phyloP scores from a whole-genome alignment of 192 early-diverging fungal species.

The Lobulomyces angularis region DNA sequence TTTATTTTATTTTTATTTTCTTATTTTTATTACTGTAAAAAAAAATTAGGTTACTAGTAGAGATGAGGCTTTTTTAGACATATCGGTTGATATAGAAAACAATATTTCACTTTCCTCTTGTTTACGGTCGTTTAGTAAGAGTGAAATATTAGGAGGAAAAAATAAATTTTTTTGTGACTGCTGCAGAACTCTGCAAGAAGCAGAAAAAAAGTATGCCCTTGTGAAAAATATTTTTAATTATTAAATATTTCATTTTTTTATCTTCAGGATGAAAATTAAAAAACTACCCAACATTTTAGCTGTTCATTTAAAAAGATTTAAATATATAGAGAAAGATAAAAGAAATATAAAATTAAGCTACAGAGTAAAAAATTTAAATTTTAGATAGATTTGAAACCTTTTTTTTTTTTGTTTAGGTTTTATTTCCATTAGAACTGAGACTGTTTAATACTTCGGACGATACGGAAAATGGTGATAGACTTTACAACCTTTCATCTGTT shows the following conservation, averaged over 20 bases:
- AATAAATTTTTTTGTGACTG: constrained; percentile 97
- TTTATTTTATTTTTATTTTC: neutral
- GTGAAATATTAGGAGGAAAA: constrained; percentile 87
- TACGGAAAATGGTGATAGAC: constrained; percentile 66
- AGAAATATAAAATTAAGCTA: constrained; percentile 90
- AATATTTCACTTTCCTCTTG: constrained; percentile 90
- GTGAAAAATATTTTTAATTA: neutral
- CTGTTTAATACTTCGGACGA: constrained; percentile 87
- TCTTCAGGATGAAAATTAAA: constrained; percentile 83
- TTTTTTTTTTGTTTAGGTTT: no score
- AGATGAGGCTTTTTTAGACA: constrained; percentile 89
- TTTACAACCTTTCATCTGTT: constrained; percentile 80
- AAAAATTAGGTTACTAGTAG: constrained; percentile 62
- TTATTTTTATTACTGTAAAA: neutral
- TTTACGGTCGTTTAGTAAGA: constrained; percentile 88
- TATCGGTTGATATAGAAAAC: constrained; percentile 93
- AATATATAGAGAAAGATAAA: constrained; percentile 85
- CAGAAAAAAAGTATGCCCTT: constrained; percentile 61
- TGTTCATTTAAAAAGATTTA: constrained; percentile 94
- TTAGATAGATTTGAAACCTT: no score
- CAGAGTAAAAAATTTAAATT: no score
- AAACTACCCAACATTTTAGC: constrained; percentile 85
- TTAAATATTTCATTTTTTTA: neutral
- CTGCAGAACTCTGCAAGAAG: constrained; percentile 90
- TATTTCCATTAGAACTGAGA: constrained; percentile 85